Base-by-base conservation (phyloP, 2,329 filamentous ascomycete species). In the Pseudogymnoascus sp. region DNA sequence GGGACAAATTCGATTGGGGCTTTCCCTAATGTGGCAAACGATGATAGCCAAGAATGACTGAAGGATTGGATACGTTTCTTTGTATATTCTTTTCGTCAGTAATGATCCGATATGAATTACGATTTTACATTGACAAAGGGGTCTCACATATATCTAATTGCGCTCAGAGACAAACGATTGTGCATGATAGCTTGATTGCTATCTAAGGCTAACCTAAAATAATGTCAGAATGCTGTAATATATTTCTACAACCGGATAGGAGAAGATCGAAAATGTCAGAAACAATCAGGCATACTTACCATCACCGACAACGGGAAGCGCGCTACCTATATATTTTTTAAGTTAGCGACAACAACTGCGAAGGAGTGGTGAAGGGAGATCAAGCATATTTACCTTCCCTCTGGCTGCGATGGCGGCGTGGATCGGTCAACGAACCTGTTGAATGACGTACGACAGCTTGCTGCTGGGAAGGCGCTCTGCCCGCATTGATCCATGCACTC, bases 1-100 rank as follows among this genome's bases (percentile, higher is more conserved):
- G 28, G 33, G 16, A 8, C 28, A 54, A 5, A 33, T 30, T 33
- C 47, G 28, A n/a, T 14, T 5, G 16, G n/a, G 25, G 47, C 9
- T 54, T 54, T 20, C 47, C 47, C 47, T 54, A 18, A 18, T 54
- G 6, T 54, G 47, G n/a, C 47, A 20, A 54, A 33, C 22, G 47
- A 12, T 2, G 28, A 54, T 18, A 28, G 47, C 25, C 25, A 18
- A 33, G n/a, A 54, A 54, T 54, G 47, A 54, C 28, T 33, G 28
- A 54, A 33, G 47, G 25, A n/a, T 33, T 28, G 28, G 47, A 30
- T 5, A 18, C 16, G 47, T 54, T 54, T 54, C 47, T 33, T 54
- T 54, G 47, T 54, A 33, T 54, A 54, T 54, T 54, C 47, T 35
- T 33, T 54, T 33, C 43, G 43, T 30, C 47, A 54, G 47, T 54